Percentiles rank a stretch among this genome's conserved stretches.
Conservation (phyloP, 1,284 basidiomycete genomes). For the Sutorius eximius region DNA sequence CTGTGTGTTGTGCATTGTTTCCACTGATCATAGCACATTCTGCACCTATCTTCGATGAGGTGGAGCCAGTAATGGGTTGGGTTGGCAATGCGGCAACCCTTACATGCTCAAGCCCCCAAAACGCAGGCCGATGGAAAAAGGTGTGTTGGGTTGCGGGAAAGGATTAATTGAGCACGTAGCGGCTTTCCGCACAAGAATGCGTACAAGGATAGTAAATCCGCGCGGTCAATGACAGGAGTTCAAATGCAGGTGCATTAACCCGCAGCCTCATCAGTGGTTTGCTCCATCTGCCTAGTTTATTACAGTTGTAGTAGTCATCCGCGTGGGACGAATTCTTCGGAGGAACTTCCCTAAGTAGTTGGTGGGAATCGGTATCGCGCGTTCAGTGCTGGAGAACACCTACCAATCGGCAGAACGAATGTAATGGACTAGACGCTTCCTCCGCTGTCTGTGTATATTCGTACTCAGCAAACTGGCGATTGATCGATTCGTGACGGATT, state of each 20-base stretch:
- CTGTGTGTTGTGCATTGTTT: no score
- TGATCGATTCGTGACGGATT: neutral
- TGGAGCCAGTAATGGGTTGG: neutral
- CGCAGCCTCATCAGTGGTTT: neutral
- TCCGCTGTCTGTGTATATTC: neutral
- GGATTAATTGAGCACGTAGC: neutral
- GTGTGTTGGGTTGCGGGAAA: neutral
- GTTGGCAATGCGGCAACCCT: neutral
- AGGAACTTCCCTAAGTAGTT: neutral
- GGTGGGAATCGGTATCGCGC: neutral
- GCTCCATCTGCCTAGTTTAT: conserved; percentile 18
- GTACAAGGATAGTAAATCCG: neutral
- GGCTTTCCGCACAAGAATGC: neutral
- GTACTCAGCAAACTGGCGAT: conserved; percentile 2
- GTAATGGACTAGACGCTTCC: neutral
- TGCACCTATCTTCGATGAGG: neutral
- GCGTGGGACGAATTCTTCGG: neutral
- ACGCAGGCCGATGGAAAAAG: neutral
- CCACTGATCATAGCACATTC: neutral
- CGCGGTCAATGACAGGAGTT: neutral
- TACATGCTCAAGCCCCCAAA: neutral
- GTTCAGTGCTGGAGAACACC: neutral
- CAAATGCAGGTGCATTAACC: conserved; percentile 1
- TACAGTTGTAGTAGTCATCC: neutral
- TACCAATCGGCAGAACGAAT: neutral